Base-by-base conservation (phyloP, 768 basidiomycete species). In the Coprinopsis strossmayeri region DNA sequence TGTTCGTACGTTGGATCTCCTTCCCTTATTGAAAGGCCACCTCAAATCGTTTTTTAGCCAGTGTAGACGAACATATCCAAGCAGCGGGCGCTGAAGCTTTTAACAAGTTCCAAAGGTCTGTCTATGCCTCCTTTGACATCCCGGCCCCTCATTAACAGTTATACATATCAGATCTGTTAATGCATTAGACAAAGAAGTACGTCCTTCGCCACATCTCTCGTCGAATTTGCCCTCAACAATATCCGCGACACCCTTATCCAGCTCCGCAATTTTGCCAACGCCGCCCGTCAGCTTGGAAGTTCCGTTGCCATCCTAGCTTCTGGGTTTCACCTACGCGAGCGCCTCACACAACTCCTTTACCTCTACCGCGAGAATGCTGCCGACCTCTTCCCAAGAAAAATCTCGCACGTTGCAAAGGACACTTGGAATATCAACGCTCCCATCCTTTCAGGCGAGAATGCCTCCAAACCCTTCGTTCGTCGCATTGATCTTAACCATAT, bases 281-380 rank as follows among this genome's bases (percentile, higher is more conserved):
- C 86, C 11, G 77, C 84, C 18, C 79, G 85, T 30, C 86, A 86
- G 58, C 71, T 89, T 0, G 87, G 87, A 21, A 84, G 82, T 48
- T 87, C 84, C 3, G 82, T 87, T 18, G 84, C 83, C 5, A 84
- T 89, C 47, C 71, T 87, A 4, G 84, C 85, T 12, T 86, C 84
- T 11, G 77, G 83, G 0, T 85, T 78, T 61, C 77, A 81, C 56
- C 75, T 89, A 26, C 81, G 87, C 2, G 78, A 81, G 52, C 76
- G 84, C 5, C 70, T 88, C 17, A 77, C 81, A 2, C 81, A 82
- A 54, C 71, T 89, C 5, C 70, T 84, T 5, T 81, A 77, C 59
- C 73, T 89, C 12, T 87, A 86, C 62, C 80, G 77, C 34, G 79
- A 84, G 63, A 89, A 87, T 56, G 84, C 84, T 1, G 82, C 84